These are phyloP conservation scores for Picea engelmannii DNA, from an alignment of 83 land plant species.

Conservation along the genomic window DNA sequence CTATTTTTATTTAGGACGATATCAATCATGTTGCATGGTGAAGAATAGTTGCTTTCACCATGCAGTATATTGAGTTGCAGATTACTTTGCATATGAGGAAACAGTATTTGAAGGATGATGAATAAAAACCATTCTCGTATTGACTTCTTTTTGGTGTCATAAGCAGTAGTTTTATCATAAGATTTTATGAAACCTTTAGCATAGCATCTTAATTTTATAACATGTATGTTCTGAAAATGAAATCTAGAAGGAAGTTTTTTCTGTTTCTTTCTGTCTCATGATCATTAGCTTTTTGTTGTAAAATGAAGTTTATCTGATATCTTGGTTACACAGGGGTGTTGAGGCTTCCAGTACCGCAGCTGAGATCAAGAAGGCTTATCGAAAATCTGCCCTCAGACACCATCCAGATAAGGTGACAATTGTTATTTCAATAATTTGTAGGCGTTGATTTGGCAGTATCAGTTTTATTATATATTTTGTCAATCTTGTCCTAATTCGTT, in stretches of 20 bases:
- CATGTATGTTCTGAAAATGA: too few species aligned
- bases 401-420: constrained; percentile 83
- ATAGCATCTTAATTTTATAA: too few species aligned
- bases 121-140: neutral
- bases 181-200: neutral
- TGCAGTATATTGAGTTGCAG: neutral
- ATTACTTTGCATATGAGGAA: neutral
- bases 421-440: neutral
- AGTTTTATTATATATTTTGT: neutral
- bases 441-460: constrained; percentile 7
- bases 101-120: neutral
- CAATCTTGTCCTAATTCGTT: neutral
- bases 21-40: neutral
- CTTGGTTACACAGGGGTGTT: constrained; percentile 57
- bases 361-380: constrained; percentile 81
- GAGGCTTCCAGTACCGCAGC: constrained; percentile 53
- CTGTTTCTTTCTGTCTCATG: neutral
- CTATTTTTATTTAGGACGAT: neutral
- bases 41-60: neutral
- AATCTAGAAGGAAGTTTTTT: too few species aligned
- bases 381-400: constrained; percentile 78
- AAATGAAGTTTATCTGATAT: neutral
- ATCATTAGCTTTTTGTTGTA: neutral
- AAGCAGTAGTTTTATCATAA: neutral
- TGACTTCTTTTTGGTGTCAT: neutral